Conservation (phyloP, 208 protist species). For the Crithidia sp. region DNA sequence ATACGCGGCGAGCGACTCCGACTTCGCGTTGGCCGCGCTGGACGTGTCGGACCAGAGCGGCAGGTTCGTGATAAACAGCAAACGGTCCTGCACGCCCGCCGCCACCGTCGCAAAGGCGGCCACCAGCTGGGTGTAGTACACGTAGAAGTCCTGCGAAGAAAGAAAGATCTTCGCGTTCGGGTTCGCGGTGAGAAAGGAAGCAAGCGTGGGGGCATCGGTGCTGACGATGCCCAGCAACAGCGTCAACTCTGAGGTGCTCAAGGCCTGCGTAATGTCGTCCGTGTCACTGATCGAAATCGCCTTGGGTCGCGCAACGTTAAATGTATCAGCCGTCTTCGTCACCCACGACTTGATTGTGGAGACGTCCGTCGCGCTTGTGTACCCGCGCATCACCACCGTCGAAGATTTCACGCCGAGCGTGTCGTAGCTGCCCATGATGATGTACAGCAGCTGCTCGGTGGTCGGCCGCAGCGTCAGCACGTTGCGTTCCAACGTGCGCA, state of each 20-base stretch:
- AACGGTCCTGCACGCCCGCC: constrained; percentile 27
- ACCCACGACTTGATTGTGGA: not conserved
- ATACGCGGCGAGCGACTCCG: constrained; percentile 18
- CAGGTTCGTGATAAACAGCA: constrained; percentile 48
- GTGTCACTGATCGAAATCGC: not conserved
- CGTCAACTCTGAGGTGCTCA: not conserved
- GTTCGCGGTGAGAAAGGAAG: constrained; percentile 23
- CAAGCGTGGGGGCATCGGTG: constrained; percentile 20
- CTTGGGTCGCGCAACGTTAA: not conserved
- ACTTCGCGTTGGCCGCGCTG: not conserved
- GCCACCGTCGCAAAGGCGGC: constrained; percentile 11
- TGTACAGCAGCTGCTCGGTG: constrained; percentile 57
- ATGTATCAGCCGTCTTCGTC: constrained; percentile 11
- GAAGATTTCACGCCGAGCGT: not conserved
- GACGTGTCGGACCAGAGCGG: constrained; percentile 48
- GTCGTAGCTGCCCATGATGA: constrained; percentile 15
- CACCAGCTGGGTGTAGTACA: constrained; percentile 34
- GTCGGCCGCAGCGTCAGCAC: constrained; percentile 40
- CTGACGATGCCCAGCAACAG: constrained; percentile 19
- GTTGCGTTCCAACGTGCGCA: constrained; percentile 12
- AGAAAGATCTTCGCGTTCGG: constrained; percentile 28
- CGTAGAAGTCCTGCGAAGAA: constrained; percentile 37
- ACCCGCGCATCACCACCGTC: constrained; percentile 12
- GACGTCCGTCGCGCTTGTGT: not conserved
- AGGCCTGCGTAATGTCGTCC: not conserved